These are phyloP conservation scores for Psidium friedrichsthalianum DNA, from an alignment of 345 rosid species.

Conservation along the genomic window DNA sequence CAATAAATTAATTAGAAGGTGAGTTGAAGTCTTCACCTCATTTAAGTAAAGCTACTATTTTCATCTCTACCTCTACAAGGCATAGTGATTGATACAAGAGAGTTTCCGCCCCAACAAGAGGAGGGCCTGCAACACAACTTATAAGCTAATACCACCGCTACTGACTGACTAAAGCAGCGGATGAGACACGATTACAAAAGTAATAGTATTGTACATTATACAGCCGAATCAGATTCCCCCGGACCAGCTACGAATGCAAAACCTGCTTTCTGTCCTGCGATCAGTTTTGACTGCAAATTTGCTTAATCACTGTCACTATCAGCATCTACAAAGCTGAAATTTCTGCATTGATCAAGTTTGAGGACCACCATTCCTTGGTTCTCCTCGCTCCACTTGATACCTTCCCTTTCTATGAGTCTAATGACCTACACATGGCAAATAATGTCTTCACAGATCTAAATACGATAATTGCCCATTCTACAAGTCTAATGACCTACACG, in stretches of 20 bases:
- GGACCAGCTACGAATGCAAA: background rate
- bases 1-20: background rate
- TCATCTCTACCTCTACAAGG: background rate
- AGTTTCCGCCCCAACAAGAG: background rate
- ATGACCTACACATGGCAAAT: constrained; percentile 37
- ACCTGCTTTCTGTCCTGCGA: background rate
- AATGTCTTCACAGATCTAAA: background rate
- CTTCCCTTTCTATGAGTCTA: constrained; percentile 51
- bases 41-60: background rate
- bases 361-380: constrained; percentile 67
- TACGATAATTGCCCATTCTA: background rate
- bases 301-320: constrained; percentile 40
- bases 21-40: background rate
- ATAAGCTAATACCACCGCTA: background rate
- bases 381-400: constrained; percentile 57
- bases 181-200: background rate
- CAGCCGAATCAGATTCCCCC: background rate
- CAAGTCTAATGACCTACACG: constrained; percentile 42
- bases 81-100: background rate
- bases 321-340: constrained; percentile 59
- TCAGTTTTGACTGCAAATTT: background rate
- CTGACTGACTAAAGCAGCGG: background rate
- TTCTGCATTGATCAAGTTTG: constrained; percentile 45
- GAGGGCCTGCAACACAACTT: background rate
- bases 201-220: background rate